phyloP scores from a whole-genome alignment of 371 early-diverging fungal species.

The Umbelopsis sp. region DNA sequence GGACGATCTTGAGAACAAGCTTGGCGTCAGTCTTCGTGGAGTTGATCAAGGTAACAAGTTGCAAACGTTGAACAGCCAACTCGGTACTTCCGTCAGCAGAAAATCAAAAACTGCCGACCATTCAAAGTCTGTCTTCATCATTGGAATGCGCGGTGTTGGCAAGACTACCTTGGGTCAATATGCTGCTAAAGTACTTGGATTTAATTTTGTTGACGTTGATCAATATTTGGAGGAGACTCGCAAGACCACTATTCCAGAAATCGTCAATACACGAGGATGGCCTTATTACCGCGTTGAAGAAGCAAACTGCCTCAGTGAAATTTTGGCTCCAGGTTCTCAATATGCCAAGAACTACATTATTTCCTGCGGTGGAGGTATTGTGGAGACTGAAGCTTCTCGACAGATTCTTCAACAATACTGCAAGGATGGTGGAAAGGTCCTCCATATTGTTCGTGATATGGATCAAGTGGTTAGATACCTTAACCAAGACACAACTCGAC shows the following conservation, averaged over 20 bases:
- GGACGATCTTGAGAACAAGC: slow-evolving; percentile 83
- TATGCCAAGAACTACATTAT: slow-evolving; percentile 67
- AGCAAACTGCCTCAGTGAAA: slow-evolving; percentile 56
- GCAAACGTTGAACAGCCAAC: slow-evolving; percentile 23
- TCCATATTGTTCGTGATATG: slow-evolving; percentile 85
- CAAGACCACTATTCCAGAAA: slow-evolving; percentile 75
- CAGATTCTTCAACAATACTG: slow-evolving; percentile 59
- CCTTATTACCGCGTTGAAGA: slow-evolving; percentile 88
- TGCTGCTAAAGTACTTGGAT: slow-evolving; percentile 70
- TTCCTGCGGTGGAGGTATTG: slow-evolving; percentile 95
- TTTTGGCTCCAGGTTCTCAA: slow-evolving; percentile 39
- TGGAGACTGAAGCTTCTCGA: slow-evolving; percentile 83
- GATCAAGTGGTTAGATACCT: slow-evolving; percentile 81
- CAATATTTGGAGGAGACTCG: slow-evolving; percentile 72
- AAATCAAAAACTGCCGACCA: slow-evolving; percentile 22
- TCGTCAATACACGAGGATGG: slow-evolving; percentile 86
- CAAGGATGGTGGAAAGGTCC: slow-evolving; percentile 64
- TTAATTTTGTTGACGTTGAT: slow-evolving; percentile 89
- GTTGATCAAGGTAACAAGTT: slow-evolving; percentile 64
- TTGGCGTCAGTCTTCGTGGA: slow-evolving; percentile 77
- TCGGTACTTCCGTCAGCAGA: slow-evolving; percentile 26
- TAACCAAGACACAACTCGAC: slow-evolving; percentile 79
- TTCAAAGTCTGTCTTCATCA: slow-evolving; percentile 75
- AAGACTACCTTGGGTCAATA: slow-evolving; percentile 88
- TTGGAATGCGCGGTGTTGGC: slow-evolving; percentile 98